Evolutionary conservation across 805 yeast genomes (phyloP), one percentile per base, ranked within the genome.

Genomic region (Spathaspora passalidarum): DNA sequence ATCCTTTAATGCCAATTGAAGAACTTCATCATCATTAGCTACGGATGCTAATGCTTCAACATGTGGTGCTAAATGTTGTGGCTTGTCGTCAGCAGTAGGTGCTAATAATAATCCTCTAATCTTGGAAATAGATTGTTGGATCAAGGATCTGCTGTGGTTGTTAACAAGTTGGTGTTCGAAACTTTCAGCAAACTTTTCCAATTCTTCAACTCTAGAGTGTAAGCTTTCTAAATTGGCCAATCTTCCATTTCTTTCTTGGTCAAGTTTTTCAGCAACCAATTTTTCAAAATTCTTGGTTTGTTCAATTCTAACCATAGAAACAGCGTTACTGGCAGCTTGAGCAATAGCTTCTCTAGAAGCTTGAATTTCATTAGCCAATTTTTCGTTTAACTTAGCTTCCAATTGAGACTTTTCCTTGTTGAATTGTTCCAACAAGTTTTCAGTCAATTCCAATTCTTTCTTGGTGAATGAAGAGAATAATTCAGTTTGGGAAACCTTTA

Each of bases 301-400:
- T 53, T 81, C 83, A 42, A 83, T 69, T 56, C 88, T 79, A 46
- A 84, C 80, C 60, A 85, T 73, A 8, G 81, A 71, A 23, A 88
- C 76, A 45, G 83, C 82, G 65, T 88, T 90, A 48, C 82, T 82
- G 16, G 90, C 91, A 51, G 88, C 86, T 39, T 81, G 75, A 38
- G 81, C 66, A 43, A 91, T 74, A 10, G 82, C 79, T 54, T 80
- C 72, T 60, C 79, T 80, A 47, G 89, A 78, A 32, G 86, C 82
- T 52, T 79, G 79, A 44, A 90, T 72, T 64, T 90, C 97, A 14
- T 72, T 66, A 17, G 65, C 61, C 53, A 92, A 71, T 52, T 82
- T 78, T 39, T 70, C 65, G 49, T 79, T 72, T 60, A 83, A 84
- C 54, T 81, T 81, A 40, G 69, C 61, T 52, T 84, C 84, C 54